Evolutionary conservation across 1,284 basidiomycete species (phyloP), one percentile per base, ranked within the genome.

Genomic region (Ceratobasidium papillatum): DNA sequence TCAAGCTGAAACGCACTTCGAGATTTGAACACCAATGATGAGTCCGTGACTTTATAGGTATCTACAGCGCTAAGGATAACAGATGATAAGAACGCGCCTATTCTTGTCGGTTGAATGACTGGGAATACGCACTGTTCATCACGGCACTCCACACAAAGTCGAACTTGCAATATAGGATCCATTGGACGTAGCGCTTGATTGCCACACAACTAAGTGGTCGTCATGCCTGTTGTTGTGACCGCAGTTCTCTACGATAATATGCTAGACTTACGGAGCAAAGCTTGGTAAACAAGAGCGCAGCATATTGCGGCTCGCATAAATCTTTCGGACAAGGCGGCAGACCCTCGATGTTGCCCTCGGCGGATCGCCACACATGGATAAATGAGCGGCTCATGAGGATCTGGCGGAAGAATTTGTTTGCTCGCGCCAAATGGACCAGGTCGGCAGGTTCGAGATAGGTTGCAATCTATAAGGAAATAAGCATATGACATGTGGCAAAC

Each of bases 331-430:
- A 74, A 3, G 72, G 58, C n/a, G 61, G 32, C 47, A 51, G 36
- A 27, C 43, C 43, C n/a, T 27, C 22, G 19, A 51, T 59, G 47
- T 49, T 62, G 17, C 14, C 27, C 22, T 51, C 41, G 2, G 72
- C 58, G 12, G 43, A 19, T 19, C 52, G 61, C 59, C 72, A 74
- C 8, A 59, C 22, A n/a, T 17, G 9, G n/a, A 25, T 32, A 34
- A 47, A 62, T 25, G 54, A 19, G 56, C 49, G 38, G 17, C 32
- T 61, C 74, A 75, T 75, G 19, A 75, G 54, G 19, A 69, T 9
- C 3, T n/a, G 8, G 5, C 74, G 54, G 34, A 75, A 43, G 22
- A 45, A 66, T 25, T 52, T 75, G 58, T 38, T 71, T 32, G 66
- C 43, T 54, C 66, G 43, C 9, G 74, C 52, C 22, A 75, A 65